Base-by-base conservation (phyloP, 768 basidiomycete species). In the Boletus reticuloceps region DNA sequence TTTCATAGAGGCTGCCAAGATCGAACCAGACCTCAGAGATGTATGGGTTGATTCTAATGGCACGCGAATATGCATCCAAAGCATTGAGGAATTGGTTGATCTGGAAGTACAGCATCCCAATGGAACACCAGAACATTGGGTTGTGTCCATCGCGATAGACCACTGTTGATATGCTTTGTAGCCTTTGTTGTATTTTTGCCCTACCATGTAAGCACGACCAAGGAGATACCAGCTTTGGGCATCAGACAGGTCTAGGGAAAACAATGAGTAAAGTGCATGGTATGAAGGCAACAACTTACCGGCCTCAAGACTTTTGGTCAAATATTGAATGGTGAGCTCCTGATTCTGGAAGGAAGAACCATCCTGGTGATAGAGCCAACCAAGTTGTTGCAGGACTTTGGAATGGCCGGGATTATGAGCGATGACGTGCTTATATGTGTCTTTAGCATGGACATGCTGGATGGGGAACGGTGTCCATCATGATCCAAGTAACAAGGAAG, bases 81-180 rank as follows among this genome's bases (percentile, higher is more conserved):
- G 96, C 96, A 67, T 99, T 97, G 50, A 94, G 93, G 77, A 92
- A 99, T 69, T 99, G 97, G 74, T 98, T 98, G 78, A 99, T 98
- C 70, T 99, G 95, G 81, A 97, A 99, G 71, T 99, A 99, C 1
- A 99, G 82, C 1, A 99, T 96, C 45, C 97, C 97, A 65, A 99
- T 99, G 22, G 94, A 96, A 70, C 96, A 98, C 97, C 97, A 98
- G 74, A 98, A 99, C 0, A 96, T 98, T 0, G 97, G 97, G 69
- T 98, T 99, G 55, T 94, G 91, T 20, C 96, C 97, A 65, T 99
- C 97, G 50, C 96, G 91, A 74, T 98, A 98, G 17, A 99, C 94
- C 19, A 96, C 72, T 99, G 97, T 65, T 99, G 97, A 69, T 98
- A 98, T 0, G 95, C 95, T 71, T 99, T 96, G 75, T 99, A 98